phyloP scores from a whole-genome alignment of 2,329 filamentous ascomycete genomes.

The Tolypocladium paradoxum region DNA sequence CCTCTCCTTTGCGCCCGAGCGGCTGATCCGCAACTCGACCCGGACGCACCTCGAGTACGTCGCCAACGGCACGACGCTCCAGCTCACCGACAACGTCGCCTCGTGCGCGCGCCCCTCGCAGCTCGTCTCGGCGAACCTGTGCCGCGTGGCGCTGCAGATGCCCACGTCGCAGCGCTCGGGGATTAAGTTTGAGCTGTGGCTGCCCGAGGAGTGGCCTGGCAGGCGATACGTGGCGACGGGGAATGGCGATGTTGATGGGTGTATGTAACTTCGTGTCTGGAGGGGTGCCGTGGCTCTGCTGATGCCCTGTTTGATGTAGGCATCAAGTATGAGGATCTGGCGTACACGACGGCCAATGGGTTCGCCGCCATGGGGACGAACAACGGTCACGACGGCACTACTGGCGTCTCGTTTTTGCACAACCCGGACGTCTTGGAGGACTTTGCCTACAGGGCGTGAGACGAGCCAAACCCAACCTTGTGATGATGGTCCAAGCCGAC shows the following conservation, averaged over 20 bases:
- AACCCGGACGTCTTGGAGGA: constrained; percentile 25
- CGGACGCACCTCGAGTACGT: constrained; percentile 3
- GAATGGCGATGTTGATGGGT: constrained; percentile 37
- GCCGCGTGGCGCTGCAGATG: constrained; percentile 7
- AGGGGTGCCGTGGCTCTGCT: not conserved
- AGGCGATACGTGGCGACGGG: constrained; percentile 33
- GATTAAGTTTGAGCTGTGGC: constrained; percentile 32
- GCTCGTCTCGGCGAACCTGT: constrained; percentile 9
- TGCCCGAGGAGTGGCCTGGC: constrained; percentile 30
- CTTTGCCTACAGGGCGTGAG: constrained; percentile 20
- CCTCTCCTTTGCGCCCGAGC: constrained; percentile 1
- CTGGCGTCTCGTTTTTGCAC: constrained; percentile 18
- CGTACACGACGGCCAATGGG: constrained; percentile 29
- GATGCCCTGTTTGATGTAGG: constrained; percentile 8
- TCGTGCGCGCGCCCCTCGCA: constrained; percentile 20
- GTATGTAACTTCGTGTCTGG: not conserved
- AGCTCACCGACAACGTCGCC: constrained; percentile 22
- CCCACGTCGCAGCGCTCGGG: constrained; percentile 6
- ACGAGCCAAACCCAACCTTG: not conserved
- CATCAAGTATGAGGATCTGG: constrained; percentile 35
- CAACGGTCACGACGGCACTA: constrained; percentile 38
- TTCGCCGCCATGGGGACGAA: constrained; percentile 39
- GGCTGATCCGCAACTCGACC: not conserved
- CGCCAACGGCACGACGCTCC: constrained; percentile 1
- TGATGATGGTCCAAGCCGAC: not conserved